These are phyloP conservation scores for Styphnolobium japonicum DNA, from an alignment of 306 rosid species.

Conservation along the genomic window DNA sequence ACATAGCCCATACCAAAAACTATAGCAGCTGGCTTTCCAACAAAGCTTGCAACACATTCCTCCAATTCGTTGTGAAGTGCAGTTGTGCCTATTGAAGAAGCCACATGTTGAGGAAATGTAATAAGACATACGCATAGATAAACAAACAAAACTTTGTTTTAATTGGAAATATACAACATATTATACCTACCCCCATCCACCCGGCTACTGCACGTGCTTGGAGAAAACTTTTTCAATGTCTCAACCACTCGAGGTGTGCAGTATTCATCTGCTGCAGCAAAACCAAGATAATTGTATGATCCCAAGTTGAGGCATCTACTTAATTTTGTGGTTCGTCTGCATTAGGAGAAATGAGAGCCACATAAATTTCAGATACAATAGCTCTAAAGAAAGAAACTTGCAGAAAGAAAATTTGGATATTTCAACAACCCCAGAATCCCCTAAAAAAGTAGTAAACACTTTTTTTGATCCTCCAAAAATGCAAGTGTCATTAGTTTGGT, in stretches of 20 bases:
- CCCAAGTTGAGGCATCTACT: constrained; percentile 80
- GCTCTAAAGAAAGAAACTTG: background rate
- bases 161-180: background rate
- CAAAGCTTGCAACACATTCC: constrained; percentile 57
- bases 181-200: constrained; percentile 64
- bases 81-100: constrained; percentile 52
- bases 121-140: background rate
- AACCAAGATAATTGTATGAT: constrained; percentile 82
- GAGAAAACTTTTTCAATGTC: constrained; percentile 59
- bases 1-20: constrained; percentile 87
- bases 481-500: too few relatives aligned
- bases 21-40: constrained; percentile 71
- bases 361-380: background rate
- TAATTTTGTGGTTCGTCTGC: constrained; percentile 60
- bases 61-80: constrained; percentile 60
- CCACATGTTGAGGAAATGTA: background rate
- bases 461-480: too few relatives aligned
- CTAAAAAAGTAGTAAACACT: too few relatives aligned
- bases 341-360: background rate
- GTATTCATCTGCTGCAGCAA: constrained; percentile 81
- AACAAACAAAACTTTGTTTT: background rate
- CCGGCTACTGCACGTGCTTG: constrained; percentile 82
- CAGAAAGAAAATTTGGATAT: background rate
- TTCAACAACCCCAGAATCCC: background rate
- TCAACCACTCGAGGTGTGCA: constrained; percentile 79